These are phyloP conservation scores for Podospora anserina DNA, from an alignment of 495 filamentous ascomycete species.

Conservation along the genomic window DNA sequence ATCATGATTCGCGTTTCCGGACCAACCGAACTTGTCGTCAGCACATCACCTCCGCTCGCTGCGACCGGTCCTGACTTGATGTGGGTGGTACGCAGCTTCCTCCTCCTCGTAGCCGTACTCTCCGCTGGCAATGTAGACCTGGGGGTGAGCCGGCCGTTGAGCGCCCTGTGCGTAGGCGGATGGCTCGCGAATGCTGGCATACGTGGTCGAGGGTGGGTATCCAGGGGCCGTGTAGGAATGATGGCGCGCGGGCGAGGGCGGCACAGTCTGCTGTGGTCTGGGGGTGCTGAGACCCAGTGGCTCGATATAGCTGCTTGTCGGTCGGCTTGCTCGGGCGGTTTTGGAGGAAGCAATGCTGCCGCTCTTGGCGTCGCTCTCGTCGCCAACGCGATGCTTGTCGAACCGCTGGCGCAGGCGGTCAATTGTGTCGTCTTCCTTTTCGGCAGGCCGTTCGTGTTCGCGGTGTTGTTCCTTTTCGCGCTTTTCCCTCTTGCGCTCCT, in stretches of 20 bases:
- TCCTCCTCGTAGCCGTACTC: slow-evolving; percentile 20
- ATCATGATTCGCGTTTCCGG: slow-evolving; percentile 19
- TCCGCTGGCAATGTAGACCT: slow-evolving; percentile 23
- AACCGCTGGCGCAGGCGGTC: slow-evolving; percentile 32
- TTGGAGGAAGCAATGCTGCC: slow-evolving; percentile 24
- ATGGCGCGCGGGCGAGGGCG: slow-evolving; percentile 22
- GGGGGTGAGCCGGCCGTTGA: slow-evolving; percentile 27
- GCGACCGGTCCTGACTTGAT: slow-evolving; percentile 12
- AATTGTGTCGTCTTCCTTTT: slow-evolving; percentile 23
- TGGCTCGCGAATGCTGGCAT: slow-evolving; percentile 26
- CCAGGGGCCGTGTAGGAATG: slow-evolving; percentile 18
- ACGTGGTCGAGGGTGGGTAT: slow-evolving; percentile 18
- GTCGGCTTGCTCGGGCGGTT: slow-evolving; percentile 22
- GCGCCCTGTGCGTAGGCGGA: slow-evolving; percentile 1
- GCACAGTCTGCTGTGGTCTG: slow-evolving; percentile 20
- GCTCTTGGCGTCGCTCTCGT: slow-evolving; percentile 35
- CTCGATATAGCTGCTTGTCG: slow-evolving; percentile 37
- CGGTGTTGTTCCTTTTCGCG: slow-evolving; percentile 22
- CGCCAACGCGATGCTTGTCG: slow-evolving; percentile 20
- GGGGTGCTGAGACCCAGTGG: slow-evolving; percentile 32
- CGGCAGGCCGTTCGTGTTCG: slow-evolving; percentile 21
- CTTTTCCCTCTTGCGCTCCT: slow-evolving; percentile 19
- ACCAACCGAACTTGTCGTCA: slow-evolving; percentile 18
- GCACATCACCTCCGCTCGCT: slow-evolving; percentile 15
- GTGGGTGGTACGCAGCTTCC: slow-evolving; percentile 21